phyloP scores from a whole-genome alignment of 2,329 filamentous ascomycete species.

The Didymella arachidicola region DNA sequence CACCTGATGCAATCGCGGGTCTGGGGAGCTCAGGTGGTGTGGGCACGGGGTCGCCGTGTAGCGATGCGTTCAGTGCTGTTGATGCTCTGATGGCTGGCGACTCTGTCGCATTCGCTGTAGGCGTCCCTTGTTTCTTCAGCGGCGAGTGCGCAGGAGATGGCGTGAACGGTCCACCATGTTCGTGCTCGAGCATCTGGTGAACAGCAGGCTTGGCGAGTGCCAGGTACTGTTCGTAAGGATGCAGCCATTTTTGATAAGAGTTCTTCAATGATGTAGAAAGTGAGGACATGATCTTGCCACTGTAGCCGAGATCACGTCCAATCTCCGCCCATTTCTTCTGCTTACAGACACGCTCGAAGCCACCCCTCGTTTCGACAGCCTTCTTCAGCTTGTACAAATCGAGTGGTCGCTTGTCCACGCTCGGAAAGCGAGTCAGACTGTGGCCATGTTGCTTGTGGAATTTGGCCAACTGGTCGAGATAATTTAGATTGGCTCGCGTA shows the following conservation, averaged over 20 bases:
- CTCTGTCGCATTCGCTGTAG: slow-evolving; percentile 63
- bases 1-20: slow-evolving; percentile 59
- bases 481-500: slow-evolving; percentile 96
- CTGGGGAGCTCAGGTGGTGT: slow-evolving; percentile 63
- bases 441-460: slow-evolving; percentile 97
- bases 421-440: slow-evolving; percentile 91
- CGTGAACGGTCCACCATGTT: slow-evolving; percentile 91
- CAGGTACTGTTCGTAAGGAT: slow-evolving; percentile 95
- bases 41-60: slow-evolving; percentile 51
- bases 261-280: slow-evolving; percentile 97
- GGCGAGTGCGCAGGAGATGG: slow-evolving; percentile 78
- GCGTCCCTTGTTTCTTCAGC: slow-evolving; percentile 65
- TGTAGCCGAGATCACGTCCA: slow-evolving; percentile 93
- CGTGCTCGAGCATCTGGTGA: slow-evolving; percentile 92
- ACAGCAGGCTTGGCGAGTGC: slow-evolving; percentile 90
- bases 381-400: slow-evolving; percentile 97
- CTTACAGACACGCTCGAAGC: slow-evolving; percentile 96
- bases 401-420: slow-evolving; percentile 95
- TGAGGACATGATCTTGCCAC: slow-evolving; percentile 99
- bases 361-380: slow-evolving; percentile 90
- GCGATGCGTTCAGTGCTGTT: slow-evolving; percentile 63
- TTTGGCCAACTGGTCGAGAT: slow-evolving; percentile 92
- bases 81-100: slow-evolving; percentile 72
- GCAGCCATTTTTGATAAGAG: slow-evolving; percentile 95
- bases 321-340: slow-evolving; percentile 99